Conservation (phyloP, 208 protist genomes). For the Trypanosoma grayi region DNA sequence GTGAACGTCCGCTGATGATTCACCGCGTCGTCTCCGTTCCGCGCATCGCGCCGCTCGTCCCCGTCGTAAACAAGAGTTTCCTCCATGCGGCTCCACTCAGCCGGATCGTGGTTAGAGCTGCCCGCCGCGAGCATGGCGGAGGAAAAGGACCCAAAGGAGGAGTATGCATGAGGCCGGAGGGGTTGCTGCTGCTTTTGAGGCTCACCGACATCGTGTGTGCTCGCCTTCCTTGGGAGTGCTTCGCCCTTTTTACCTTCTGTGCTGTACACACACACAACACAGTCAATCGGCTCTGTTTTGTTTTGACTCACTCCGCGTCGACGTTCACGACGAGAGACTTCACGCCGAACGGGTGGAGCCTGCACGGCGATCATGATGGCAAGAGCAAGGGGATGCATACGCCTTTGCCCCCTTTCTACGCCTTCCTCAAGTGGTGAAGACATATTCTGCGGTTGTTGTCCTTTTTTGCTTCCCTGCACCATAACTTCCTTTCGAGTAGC, state of each 20-base stretch:
- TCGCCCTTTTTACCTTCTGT: background rate
- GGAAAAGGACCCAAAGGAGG: too few relatives aligned
- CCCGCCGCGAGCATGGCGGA: too few relatives aligned
- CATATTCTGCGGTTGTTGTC: too few relatives aligned
- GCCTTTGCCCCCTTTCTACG: background rate
- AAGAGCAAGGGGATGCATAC: slow-evolving; percentile 2
- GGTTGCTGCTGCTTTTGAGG: too few relatives aligned
- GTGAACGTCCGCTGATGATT: background rate
- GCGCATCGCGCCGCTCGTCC: background rate
- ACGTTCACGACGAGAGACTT: background rate
- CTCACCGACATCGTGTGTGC: background rate
- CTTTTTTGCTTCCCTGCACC: background rate
- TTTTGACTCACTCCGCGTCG: background rate
- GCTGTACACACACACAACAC: slow-evolving; percentile 10
- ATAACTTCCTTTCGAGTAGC: background rate
- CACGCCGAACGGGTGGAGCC: background rate
- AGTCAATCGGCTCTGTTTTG: background rate
- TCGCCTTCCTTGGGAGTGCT: background rate
- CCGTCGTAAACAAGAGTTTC: too few relatives aligned
- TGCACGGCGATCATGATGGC: background rate
- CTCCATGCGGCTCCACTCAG: too few relatives aligned
- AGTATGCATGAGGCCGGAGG: too few relatives aligned
- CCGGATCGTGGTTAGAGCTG: too few relatives aligned
- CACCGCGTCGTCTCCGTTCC: background rate
- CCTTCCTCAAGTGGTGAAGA: too few relatives aligned